A percentile compares a stretch with the other conserved stretches of the same genome.
These are phyloP conservation scores for Metarhizium guizhouense DNA, from an alignment of 2,329 filamentous ascomycete species.

Conservation along the genomic window DNA sequence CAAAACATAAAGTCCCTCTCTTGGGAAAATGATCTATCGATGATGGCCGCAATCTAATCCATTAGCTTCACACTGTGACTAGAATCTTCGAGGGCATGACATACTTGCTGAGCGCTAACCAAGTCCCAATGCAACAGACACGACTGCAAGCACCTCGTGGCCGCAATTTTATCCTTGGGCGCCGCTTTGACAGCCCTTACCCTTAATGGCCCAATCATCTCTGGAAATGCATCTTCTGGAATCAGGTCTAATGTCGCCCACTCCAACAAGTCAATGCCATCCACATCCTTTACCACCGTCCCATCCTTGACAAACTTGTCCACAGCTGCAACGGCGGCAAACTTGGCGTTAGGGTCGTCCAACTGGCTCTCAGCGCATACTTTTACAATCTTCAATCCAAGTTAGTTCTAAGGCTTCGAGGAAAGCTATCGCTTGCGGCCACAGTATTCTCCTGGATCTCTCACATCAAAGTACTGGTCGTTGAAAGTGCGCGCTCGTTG, in stretches of 20 bases:
- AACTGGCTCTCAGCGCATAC: slow-evolving; percentile 42
- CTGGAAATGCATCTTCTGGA: slow-evolving; percentile 30
- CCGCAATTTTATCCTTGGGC: slow-evolving; percentile 35
- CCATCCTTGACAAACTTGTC: slow-evolving; percentile 38
- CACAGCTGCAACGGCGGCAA: slow-evolving; percentile 33
- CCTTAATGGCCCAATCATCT: slow-evolving; percentile 41
- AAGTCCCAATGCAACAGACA: slow-evolving; percentile 48
- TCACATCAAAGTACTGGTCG: slow-evolving; percentile 49
- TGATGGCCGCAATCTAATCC: slow-evolving; percentile 40
- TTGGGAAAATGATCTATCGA: slow-evolving; percentile 41
- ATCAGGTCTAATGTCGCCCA: slow-evolving; percentile 37
- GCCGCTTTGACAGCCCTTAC: slow-evolving; percentile 42
- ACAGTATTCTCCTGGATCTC: not conserved
- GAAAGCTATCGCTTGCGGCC: not conserved
- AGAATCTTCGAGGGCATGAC: not conserved
- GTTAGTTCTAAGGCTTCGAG: slow-evolving; percentile 1
- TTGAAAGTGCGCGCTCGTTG: slow-evolving; percentile 39
- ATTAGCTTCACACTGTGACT: not conserved
- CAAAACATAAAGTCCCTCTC: slow-evolving; percentile 43
- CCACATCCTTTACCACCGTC: slow-evolving; percentile 37
- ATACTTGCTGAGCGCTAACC: slow-evolving; percentile 46
- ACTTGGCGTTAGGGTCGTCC: slow-evolving; percentile 38
- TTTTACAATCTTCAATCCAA: slow-evolving; percentile 30
- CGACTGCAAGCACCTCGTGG: slow-evolving; percentile 37
- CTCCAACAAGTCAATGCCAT: slow-evolving; percentile 45